phyloP scores from a whole-genome alignment of 768 basidiomycete species.

The Suillus luteus region DNA sequence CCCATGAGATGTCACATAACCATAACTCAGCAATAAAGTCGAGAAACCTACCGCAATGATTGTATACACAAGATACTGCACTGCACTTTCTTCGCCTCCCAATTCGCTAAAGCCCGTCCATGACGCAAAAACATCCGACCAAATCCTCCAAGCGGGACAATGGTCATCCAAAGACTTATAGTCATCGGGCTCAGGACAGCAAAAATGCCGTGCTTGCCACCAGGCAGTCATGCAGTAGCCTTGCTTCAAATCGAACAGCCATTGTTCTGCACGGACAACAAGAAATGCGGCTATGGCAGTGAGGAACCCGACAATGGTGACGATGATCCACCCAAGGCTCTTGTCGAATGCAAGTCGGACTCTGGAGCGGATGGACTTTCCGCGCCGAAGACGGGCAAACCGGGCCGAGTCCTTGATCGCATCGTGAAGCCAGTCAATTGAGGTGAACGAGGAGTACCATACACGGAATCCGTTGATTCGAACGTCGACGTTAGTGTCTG shows the following conservation, averaged over 20 bases:
- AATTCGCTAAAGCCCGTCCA: slow-evolving; percentile 16
- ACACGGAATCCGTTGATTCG: slow-evolving; percentile 87
- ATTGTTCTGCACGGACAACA: slow-evolving; percentile 83
- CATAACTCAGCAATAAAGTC: slow-evolving; percentile 12
- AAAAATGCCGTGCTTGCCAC: slow-evolving; percentile 80
- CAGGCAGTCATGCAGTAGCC: slow-evolving; percentile 76
- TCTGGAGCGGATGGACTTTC: slow-evolving; percentile 69
- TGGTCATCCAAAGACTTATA: slow-evolving; percentile 28
- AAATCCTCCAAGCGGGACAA: slow-evolving; percentile 75
- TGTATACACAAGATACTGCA: slow-evolving; percentile 72
- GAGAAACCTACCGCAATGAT: slow-evolving; percentile 68
- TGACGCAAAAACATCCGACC: slow-evolving; percentile 60
- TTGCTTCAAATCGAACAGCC: slow-evolving; percentile 90
- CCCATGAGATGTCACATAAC: neutral
- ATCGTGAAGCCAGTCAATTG: slow-evolving; percentile 97
- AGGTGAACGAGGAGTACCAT: slow-evolving; percentile 83
- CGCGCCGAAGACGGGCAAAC: slow-evolving; percentile 67
- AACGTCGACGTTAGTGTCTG: slow-evolving; percentile 53
- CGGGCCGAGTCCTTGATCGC: slow-evolving; percentile 91
- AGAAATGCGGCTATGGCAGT: slow-evolving; percentile 86
- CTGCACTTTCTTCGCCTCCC: slow-evolving; percentile 42
- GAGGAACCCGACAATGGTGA: slow-evolving; percentile 84
- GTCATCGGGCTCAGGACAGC: slow-evolving; percentile 54
- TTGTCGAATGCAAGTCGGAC: slow-evolving; percentile 69
- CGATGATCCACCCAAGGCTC: slow-evolving; percentile 85